Evolutionary conservation across 306 rosid species (phyloP).

Genomic region (Biancaea sappan): DNA sequence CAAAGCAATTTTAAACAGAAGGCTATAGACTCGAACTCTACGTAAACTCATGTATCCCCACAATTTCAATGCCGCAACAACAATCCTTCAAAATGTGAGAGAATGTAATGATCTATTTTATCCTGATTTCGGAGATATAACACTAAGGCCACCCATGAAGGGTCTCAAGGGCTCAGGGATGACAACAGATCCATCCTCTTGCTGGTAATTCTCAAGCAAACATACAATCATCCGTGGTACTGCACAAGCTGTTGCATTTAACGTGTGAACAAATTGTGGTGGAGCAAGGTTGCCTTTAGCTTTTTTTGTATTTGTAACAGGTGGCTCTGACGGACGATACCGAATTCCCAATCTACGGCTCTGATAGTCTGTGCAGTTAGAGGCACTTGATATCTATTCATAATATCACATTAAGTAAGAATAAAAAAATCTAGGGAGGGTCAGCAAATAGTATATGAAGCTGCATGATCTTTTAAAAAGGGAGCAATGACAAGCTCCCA

Average conservation of each 20-base stretch:
- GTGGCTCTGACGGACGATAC: slow-evolving; percentile 68
- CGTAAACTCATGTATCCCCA: slow-evolving; percentile 33
- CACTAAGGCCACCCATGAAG: slow-evolving; percentile 62
- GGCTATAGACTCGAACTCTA: too few species aligned
- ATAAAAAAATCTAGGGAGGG: not conserved
- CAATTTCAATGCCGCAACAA: slow-evolving; percentile 38
- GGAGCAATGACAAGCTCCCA: slow-evolving; percentile 7
- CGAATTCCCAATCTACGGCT: slow-evolving; percentile 69
- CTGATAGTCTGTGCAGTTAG: slow-evolving; percentile 73
- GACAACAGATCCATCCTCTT: slow-evolving; percentile 62
- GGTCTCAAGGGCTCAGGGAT: slow-evolving; percentile 73
- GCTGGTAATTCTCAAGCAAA: slow-evolving; percentile 78
- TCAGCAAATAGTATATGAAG: slow-evolving; percentile 16
- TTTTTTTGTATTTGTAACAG: slow-evolving; percentile 50
- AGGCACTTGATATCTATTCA: slow-evolving; percentile 88
- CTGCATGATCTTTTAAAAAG: not conserved
- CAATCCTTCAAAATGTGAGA: slow-evolving; percentile 19
- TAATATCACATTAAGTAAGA: slow-evolving; percentile 18
- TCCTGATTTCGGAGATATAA: slow-evolving; percentile 46
- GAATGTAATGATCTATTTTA: slow-evolving; percentile 34
- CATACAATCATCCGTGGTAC: slow-evolving; percentile 88
- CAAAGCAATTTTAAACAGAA: not conserved
- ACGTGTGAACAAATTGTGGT: slow-evolving; percentile 81
- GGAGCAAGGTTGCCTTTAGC: slow-evolving; percentile 69
- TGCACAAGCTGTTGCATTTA: slow-evolving; percentile 97